Base-by-base conservation (phyloP, 768 basidiomycete genomes). In the Multifurca ochricompacta region DNA sequence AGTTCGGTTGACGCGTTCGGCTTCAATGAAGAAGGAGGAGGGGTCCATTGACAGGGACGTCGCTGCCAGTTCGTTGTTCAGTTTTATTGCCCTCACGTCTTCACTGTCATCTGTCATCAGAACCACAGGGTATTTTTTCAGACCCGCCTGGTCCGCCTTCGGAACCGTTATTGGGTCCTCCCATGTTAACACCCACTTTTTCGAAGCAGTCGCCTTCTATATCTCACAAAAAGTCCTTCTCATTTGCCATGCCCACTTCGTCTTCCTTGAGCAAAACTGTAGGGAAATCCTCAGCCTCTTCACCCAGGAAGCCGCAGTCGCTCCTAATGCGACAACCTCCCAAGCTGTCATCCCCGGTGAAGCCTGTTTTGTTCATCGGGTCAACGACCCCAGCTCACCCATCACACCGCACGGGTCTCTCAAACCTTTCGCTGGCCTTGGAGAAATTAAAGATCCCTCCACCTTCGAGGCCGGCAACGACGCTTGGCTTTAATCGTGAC, bases 381-480 rank as follows among this genome's bases (percentile, higher is more conserved):
- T 18, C 31, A n/a, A 40, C 50, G 31, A 23, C 25, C 1, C 52
- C 42, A 53, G 18, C 59, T 54, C 32, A 56, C 61, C 36, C 58
- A 14, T 27, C 59, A 18, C 67, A 59, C 35, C 62, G 34, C 14
- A 54, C 50, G 11, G 49, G 51, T n/a, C 66, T 89, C n/a, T 79
- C 80, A 4, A 84, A 76, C 5, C 71, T 89, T 13, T 79, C 83
- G 8, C 75, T 74, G 57, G 87, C 87, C 3, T 69, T 90, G 25
- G 81, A 87, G 63, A 85, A 82, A 62, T 72, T 89, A n/a, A 73
- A 75, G 25, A 77, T 78, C 66, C 85, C 82, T 0, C 76, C 82
- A 2, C 86, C 84, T 3, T 74, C 73, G 21, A 67, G 85, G 37
- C 85, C 87, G 1, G 85, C 77, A 50, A 85, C 85, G 2, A 85